Evolutionary conservation across 208 protist species (phyloP).

Genomic region (Leptomonas seymouri): DNA sequence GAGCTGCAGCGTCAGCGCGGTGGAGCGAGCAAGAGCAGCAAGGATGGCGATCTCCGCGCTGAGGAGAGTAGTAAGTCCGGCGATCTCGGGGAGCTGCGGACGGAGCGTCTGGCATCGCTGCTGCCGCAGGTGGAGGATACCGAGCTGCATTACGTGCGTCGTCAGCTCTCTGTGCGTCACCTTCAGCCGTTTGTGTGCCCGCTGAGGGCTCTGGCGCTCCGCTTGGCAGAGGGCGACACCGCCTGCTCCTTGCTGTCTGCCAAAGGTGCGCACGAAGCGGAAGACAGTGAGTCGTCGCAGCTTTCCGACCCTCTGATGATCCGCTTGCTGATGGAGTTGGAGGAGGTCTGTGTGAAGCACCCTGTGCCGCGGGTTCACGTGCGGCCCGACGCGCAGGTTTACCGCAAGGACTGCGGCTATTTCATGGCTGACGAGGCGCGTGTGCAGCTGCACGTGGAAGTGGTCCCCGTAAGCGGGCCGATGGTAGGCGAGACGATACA

Average conservation of each 20-base stretch:
- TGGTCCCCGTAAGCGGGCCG: constrained; percentile 51
- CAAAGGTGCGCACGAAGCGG: neutral
- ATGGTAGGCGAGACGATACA: constrained; percentile 44
- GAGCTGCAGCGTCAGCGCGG: constrained; percentile 6
- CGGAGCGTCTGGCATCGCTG: constrained; percentile 1
- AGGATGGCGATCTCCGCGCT: neutral
- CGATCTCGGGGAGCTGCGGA: neutral
- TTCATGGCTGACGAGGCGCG: constrained; percentile 29
- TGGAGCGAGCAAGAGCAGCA: neutral
- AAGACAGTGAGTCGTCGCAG: constrained; percentile 1
- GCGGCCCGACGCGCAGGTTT: constrained; percentile 23
- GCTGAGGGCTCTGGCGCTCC: constrained; percentile 16
- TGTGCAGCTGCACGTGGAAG: constrained; percentile 43
- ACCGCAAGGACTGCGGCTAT: constrained; percentile 13
- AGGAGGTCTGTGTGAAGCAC: constrained; percentile 9
- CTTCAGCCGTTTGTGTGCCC: constrained; percentile 18
- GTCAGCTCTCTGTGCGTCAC: constrained; percentile 20
- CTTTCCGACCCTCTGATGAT: constrained; percentile 19
- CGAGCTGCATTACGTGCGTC: constrained; percentile 21
- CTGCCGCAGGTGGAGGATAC: constrained; percentile 23
- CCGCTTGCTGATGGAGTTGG: constrained; percentile 12
- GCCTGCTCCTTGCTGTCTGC: neutral
- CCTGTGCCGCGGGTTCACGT: constrained; percentile 19
- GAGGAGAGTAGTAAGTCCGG: neutral
- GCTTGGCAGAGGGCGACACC: constrained; percentile 20